Base-by-base conservation (phyloP, 257 asterid genomes). In the Solanum neorickii region DNA sequence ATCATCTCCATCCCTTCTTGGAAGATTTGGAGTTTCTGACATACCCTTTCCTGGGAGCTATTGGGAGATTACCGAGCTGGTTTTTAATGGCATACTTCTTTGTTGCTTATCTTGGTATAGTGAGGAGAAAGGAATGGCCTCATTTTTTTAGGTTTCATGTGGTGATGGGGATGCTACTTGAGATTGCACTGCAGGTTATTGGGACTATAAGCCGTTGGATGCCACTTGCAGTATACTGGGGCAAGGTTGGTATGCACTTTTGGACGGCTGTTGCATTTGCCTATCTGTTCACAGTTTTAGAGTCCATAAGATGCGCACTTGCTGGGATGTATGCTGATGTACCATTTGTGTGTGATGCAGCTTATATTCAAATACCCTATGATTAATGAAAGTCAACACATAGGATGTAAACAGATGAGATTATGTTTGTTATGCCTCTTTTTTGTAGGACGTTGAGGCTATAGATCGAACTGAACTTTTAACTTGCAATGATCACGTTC, bases 61-160 rank as follows among this genome's bases (percentile, higher is more conserved):
- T 95, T 47, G 96, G 94, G 86, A 94, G 93, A 82, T 66, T 97
- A 29, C 99, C 99, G 0, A 88, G 94, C 78, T 95, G 98, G 99
- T 97, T 92, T 88, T 91, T 95, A 21, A 94, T 95, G 94, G 98
- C 98, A 8, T 97, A 97, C 78, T 93, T 95, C 92, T 93, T 94
- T 49, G 90, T 94, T 74, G 97, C 98, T 27, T 97, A 95, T 89
- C 95, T 95, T 37, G 98, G 98, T 73, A 75, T 97, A 0, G 98
- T 97, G 75, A 97, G 98, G 92, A 89, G 96, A 82, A 97, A 97
- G 83, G 98, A 95, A 86, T 97, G 98, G 98, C 99, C 98, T 7
- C 98, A 97, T 90, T 97, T 93, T 91, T 94, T 97, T 82, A 88
- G 98, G 87, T 97, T 94, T 91, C 98, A 97, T 68, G 98, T 97